Base-by-base conservation (phyloP, 106 monocot species). In the Allium cepa region DNA sequence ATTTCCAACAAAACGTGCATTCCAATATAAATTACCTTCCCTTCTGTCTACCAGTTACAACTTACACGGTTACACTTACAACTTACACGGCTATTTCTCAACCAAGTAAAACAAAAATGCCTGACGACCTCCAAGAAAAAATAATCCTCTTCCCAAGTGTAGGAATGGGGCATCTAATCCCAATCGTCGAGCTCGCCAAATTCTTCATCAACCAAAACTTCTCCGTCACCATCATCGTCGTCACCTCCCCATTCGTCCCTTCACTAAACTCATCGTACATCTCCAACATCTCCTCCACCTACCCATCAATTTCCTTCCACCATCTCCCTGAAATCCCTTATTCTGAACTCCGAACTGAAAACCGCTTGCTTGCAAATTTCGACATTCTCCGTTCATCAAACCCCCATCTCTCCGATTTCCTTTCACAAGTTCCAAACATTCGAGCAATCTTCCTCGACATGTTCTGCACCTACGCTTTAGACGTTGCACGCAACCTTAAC, bases 131-230 rank as follows among this genome's bases (percentile, higher is more conserved):
- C 15, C 11, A 55, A 55, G 13, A 55, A 55, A 76, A 50, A 4
- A 9, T 78, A 28, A 73, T 69, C 10, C 73, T 79, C 55, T 79
- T 72, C 69, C 79, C 79, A 26, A 62, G 56, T 11, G 57, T 72
- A 7, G 72, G 69, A 12, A 79, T 79, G 62, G 79, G 79, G 18
- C 79, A 79, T 67, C 62, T 79, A 12, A 67, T 69, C 56, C 47
- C 79, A 53, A 73, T 73, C 28, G 13, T 79, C 10, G 79, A 79
- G 62, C 73, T 79, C 60, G 72, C 36, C 56, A 73, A 79, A 73
- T 56, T 79, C 68, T 45, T 79, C 55, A 52, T 56, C 48, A 9
- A 6, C 69, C 63, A 69, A 62, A 26, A 17, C 72, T 50, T 78
- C 59, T 11, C 57, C 53, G 78, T 78, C 65, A 56, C 65, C 71